These are phyloP conservation scores for Kurtzmaniella fragi DNA, from an alignment of 805 yeast species.

Conservation along the genomic window DNA sequence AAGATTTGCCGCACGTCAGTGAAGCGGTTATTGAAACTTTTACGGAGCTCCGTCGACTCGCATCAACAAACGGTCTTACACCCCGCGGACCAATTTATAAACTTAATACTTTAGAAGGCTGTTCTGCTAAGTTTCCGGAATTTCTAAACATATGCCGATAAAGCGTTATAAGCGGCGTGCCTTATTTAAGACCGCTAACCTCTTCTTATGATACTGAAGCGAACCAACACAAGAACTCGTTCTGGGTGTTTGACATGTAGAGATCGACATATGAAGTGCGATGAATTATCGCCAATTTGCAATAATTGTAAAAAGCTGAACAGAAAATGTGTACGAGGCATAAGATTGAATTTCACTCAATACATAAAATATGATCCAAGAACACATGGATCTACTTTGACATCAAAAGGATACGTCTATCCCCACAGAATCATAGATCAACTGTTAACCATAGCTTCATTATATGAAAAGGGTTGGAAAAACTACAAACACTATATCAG, in stretches of 20 bases:
- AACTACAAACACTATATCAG: slow-evolving; percentile 27
- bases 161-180: no score
- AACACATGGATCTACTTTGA: background rate
- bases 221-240: slow-evolving; percentile 21
- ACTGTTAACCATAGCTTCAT: slow-evolving; percentile 36
- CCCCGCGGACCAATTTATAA: no score
- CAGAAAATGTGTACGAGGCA: slow-evolving; percentile 43
- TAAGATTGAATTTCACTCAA: slow-evolving; percentile 41
- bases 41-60: no score
- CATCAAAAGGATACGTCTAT: background rate
- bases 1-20: no score
- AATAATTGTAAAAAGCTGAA: slow-evolving; percentile 49
- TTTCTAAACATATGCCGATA: no score
- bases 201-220: no score
- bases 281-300: slow-evolving; percentile 59
- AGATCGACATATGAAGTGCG: slow-evolving; percentile 64
- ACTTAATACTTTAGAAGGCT: no score
- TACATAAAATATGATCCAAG: slow-evolving; percentile 33
- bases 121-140: no score
- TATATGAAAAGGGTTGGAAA: slow-evolving; percentile 29
- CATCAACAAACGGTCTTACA: no score
- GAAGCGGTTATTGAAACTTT: no score
- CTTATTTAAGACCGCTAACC: no score
- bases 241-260: slow-evolving; percentile 61
- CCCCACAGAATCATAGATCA: slow-evolving; percentile 27